Evolutionary conservation across 2,329 filamentous ascomycete genomes (phyloP), one percentile per base, ranked within the genome.

Genomic region (Aspergillus clavatus): DNA sequence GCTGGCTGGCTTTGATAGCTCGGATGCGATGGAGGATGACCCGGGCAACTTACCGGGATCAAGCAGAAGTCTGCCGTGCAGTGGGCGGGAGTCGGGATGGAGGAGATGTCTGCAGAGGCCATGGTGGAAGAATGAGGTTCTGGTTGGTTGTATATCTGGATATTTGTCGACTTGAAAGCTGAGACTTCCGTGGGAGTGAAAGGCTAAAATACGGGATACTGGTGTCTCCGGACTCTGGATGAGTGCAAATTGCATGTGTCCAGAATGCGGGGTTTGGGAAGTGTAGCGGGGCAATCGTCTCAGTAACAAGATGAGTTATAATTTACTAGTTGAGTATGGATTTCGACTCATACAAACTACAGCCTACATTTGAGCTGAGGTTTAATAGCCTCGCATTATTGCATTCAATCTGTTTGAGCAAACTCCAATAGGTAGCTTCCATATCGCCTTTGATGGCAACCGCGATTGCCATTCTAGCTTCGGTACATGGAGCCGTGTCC

Each of bases 51-150:
- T 61, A 87, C 84, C 2, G 90, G 90, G 50, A 96, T 85, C 54
- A 96, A 76, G 68, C 90, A 96, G 66, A 96, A 95, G 71, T 96
- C 90, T 46, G 86, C 90, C 43, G 85, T 88, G 70, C 88, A 94
- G 46, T 82, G 73, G 45, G 79, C 73, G 3, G 90, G 90, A 1
- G 88, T 91, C 31, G 64, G 60, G 39, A 69, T 62, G 5, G 54
- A 56, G 11, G 50, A 42, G 16, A 58, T 56, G n/a, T 52, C 55
- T 41, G 48, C 45, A 38, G 44, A 39, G 8, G 53, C 46, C 58
- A 60, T 61, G 19, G 21, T 46, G 37, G 21, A 12, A n/a, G n/a
- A n/a, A n/a, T n/a, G n/a, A n/a, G n/a, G n/a, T n/a, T n/a, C n/a
- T n/a, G 16, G 14, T 23, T 11, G 21, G 11, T 38, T 23, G 21